These are phyloP conservation scores for Pseudogymnoascus sp. DNA, from an alignment of 2,329 filamentous ascomycete genomes.

Conservation along the genomic window DNA sequence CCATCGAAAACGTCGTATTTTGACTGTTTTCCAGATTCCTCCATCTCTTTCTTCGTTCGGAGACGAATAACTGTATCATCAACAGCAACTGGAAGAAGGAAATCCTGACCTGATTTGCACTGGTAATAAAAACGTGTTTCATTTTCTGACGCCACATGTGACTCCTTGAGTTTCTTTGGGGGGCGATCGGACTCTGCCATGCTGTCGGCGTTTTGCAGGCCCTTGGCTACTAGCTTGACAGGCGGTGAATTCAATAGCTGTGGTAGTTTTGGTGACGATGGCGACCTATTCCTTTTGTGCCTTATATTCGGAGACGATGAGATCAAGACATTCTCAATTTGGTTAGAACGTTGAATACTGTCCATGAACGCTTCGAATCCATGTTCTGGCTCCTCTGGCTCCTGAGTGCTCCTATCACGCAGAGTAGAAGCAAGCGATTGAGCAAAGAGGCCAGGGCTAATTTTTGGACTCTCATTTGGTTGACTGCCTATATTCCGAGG, in stretches of 20 bases:
- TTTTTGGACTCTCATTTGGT: not conserved
- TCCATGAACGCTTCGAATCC: not conserved
- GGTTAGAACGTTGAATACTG: not conserved
- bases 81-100: not conserved
- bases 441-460: not conserved
- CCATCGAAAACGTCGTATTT: constrained; percentile 12
- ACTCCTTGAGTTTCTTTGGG: not conserved
- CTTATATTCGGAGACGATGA: not conserved
- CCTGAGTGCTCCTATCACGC: not conserved
- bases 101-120: constrained; percentile 1
- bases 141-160: not conserved
- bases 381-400: not conserved
- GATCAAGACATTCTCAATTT: not conserved
- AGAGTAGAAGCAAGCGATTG: not conserved
- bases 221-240: not conserved
- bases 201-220: no score
- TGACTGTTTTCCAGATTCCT: constrained; percentile 1
- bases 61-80: not conserved
- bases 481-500: not conserved
- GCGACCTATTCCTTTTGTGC: not conserved
- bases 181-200: not conserved
- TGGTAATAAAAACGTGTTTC: not conserved
- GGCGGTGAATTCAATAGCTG: not conserved
- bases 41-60: not conserved
- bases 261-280: not conserved